A percentile compares a stretch with the other conserved stretches of the same genome.
Conservation (phyloP, 352 stramenopile species). For the Aphanomyces invadans region DNA sequence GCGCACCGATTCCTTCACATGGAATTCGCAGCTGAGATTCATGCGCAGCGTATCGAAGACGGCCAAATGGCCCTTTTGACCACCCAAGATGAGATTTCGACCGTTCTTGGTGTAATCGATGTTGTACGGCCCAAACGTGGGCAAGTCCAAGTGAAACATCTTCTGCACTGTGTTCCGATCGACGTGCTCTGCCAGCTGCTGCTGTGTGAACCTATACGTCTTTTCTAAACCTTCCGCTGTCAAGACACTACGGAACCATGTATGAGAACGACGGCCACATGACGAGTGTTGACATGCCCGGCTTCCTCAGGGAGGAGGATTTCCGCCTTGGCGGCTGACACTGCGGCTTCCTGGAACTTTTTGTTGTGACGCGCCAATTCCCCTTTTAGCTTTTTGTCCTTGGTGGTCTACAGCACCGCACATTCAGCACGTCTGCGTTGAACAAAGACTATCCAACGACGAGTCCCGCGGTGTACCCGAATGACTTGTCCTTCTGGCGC, state of each 20-base stretch:
- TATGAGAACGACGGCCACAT: background rate
- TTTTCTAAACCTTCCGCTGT: conserved; percentile 95
- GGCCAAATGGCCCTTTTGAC: conserved; percentile 91
- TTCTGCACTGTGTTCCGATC: conserved; percentile 92
- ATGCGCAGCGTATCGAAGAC: conserved; percentile 91
- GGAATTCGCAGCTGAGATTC: conserved; percentile 89
- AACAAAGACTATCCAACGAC: too few species aligned
- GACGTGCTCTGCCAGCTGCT: conserved; percentile 74
- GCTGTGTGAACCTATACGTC: conserved; percentile 94
- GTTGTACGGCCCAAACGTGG: conserved; percentile 89
- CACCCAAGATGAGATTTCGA: conserved; percentile 90
- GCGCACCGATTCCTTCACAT: conserved; percentile 90
- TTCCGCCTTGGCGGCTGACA: conserved; percentile 84
- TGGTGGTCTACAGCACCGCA: conserved; percentile 44
- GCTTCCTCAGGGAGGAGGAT: conserved; percentile 82
- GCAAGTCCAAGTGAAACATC: conserved; percentile 93
- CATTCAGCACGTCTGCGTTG: background rate
- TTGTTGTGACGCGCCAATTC: conserved; percentile 57
- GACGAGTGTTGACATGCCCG: conserved; percentile 32
- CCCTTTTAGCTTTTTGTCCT: conserved; percentile 85
- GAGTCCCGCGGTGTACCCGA: conserved; percentile 5
- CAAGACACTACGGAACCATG: conserved; percentile 35
- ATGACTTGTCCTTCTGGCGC: conserved; percentile 27
- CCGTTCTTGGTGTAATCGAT: conserved; percentile 95
- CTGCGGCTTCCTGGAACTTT: conserved; percentile 78